Evolutionary conservation across 768 basidiomycete genomes (phyloP), one percentile per base, ranked within the genome.

Genomic region (Mycena olivaceomarginata): DNA sequence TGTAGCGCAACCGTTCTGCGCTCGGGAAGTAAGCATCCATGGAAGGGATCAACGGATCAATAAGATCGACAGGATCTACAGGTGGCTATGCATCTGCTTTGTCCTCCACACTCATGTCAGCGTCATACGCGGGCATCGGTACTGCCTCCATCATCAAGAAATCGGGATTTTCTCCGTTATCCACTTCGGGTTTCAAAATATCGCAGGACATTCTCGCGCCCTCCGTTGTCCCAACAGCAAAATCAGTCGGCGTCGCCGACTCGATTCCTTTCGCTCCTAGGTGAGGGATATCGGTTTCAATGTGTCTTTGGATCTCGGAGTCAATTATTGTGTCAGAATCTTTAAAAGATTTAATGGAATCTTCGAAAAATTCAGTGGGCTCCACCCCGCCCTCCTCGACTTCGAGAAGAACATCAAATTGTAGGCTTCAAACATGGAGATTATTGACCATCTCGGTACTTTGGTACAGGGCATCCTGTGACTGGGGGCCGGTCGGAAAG

Each of bases 381-480:
- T 51, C 66, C 66, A 53, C 66, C 66, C 15, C 66, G 66, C 66
- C 66, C 66, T 67, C 66, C 66, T 67, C 66, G 66, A 67, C 48
- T 67, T 67, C 51, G 66, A 67, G 16, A 53, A 15, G 46, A 4
- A 53, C 7, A 4, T 46, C 45, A 51, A 66, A 51, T 2, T 45
- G 45, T 5, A 66, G 10, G 31, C 65, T 66, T 31, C 65, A 43
- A 31, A 66, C 45, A 25, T 46, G 46, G 1, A 66, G 16, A 25
- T 15, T 18, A 13, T 48, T 45, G 8, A 7, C 43, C 22, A 39
- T 56, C 48, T 67, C 66, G 16, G 66, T 67, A 20, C 48, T 67
- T 31, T 51, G 48, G 20, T 39, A 67, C 16, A 65, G 40, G 20
- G 45, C 64, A 22, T 65, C 25, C n/a, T 37, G 60, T 16, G 37